These are phyloP conservation scores for Cryptosporidium viatorum DNA, from an alignment of 169 alveolate species.

Conservation along the genomic window DNA sequence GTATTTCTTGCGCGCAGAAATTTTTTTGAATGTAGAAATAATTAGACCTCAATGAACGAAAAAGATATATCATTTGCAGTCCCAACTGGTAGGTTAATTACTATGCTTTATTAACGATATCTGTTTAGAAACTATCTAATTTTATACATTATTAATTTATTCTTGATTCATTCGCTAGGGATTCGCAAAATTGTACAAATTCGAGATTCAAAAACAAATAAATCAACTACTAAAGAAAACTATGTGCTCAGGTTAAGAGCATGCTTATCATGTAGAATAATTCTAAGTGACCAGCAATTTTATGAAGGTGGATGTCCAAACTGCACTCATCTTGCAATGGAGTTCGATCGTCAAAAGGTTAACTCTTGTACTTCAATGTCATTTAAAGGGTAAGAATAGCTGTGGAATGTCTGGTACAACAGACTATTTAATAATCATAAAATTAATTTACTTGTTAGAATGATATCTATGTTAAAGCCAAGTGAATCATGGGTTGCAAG, in stretches of 20 bases:
- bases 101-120: background rate
- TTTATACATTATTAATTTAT: background rate
- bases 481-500: constrained; percentile 90
- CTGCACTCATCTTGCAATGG: constrained; percentile 88
- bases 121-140: background rate
- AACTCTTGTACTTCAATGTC: constrained; percentile 88
- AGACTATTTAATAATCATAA: background rate
- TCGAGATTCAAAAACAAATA: constrained; percentile 59
- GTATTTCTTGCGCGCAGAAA: background rate
- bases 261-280: constrained; percentile 86
- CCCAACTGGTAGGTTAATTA: constrained; percentile 63
- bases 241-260: constrained; percentile 84
- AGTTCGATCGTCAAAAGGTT: constrained; percentile 87
- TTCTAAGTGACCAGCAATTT: constrained; percentile 87
- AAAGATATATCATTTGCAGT: constrained; percentile 48
- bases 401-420: background rate
- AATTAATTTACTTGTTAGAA: constrained; percentile 11
- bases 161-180: constrained; percentile 3
- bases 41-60: constrained; percentile 9
- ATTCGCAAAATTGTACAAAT: constrained; percentile 40
- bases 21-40: background rate
- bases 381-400: constrained; percentile 77
- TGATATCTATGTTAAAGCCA: constrained; percentile 87
- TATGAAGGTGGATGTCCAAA: constrained; percentile 90
- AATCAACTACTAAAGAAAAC: constrained; percentile 39